These are phyloP conservation scores for Beauveria sp. DNA, from an alignment of 2,329 filamentous ascomycete genomes.

Conservation along the genomic window DNA sequence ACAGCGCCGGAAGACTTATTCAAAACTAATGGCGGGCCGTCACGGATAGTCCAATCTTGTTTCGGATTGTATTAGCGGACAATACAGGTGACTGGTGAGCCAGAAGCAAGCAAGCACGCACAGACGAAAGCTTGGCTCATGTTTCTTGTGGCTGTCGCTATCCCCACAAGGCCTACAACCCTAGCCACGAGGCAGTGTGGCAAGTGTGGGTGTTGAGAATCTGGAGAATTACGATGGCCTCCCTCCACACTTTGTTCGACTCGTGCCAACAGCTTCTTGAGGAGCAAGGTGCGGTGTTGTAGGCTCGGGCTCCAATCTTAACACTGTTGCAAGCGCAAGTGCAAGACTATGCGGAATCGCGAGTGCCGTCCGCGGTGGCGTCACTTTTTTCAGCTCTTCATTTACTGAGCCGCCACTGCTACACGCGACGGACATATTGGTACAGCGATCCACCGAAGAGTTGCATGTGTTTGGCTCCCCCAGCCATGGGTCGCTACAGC, in stretches of 20 bases:
- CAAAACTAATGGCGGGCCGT: background rate
- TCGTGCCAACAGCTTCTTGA: no score
- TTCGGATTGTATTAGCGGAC: background rate
- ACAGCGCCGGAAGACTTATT: no score
- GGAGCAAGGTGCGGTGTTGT: no score
- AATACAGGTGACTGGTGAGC: background rate
- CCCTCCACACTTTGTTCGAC: no score
- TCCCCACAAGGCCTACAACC: background rate
- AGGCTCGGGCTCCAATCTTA: background rate
- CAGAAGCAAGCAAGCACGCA: background rate
- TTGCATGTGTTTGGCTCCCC: background rate
- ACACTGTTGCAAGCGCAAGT: background rate
- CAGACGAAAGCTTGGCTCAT: background rate
- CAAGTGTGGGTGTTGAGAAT: no score
- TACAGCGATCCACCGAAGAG: background rate
- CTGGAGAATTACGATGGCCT: no score
- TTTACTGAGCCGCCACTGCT: background rate
- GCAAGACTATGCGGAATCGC: background rate
- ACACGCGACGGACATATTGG: background rate
- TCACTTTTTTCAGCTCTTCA: slow-evolving; percentile 2
- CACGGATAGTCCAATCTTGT: background rate
- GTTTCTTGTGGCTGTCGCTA: background rate
- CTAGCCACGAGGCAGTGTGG: background rate
- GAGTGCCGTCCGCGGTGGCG: background rate
- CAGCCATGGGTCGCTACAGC: background rate